Conservation (phyloP, 1,284 basidiomycete genomes). For the Pterula multifida region DNA sequence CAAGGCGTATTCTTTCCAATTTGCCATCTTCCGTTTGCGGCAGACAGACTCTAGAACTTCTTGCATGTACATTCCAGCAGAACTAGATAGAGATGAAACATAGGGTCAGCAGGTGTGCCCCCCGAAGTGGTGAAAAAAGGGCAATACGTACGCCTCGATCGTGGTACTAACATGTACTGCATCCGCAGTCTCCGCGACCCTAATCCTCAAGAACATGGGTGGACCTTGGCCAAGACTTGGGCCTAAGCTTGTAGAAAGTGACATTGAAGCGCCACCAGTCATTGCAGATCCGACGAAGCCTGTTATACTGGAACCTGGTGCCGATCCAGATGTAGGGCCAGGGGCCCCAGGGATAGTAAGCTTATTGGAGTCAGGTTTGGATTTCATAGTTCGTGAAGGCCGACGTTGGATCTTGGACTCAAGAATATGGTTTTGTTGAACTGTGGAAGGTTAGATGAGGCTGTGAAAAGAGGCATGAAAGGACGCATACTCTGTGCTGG, state of each 20-base stretch:
- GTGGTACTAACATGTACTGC: conserved; percentile 77
- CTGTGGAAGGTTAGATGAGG: conserved; percentile 24
- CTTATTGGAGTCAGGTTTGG: conserved; percentile 26
- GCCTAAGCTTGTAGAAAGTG: conserved; percentile 51
- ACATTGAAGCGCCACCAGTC: conserved; percentile 20
- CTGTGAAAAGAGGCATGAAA: background rate
- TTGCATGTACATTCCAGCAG: conserved; percentile 93
- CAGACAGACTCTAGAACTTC: conserved; percentile 87
- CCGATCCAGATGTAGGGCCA: conserved; percentile 19
- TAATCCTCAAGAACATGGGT: conserved; percentile 69
- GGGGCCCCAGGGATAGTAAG: conserved; percentile 12
- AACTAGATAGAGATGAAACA: conserved; percentile 28
- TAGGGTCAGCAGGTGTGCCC: background rate
- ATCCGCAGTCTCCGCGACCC: conserved; percentile 68
- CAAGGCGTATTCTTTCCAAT: conserved; percentile 77
- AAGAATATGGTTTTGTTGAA: conserved; percentile 71
- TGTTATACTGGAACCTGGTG: conserved; percentile 6
- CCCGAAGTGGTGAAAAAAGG: background rate
- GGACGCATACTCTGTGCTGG: conserved; percentile 56
- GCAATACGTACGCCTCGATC: conserved; percentile 65
- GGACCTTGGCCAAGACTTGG: conserved; percentile 62
- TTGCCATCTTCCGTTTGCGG: conserved; percentile 57
- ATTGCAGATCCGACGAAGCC: background rate
- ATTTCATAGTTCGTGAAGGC: conserved; percentile 54
- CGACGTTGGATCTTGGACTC: conserved; percentile 70